phyloP scores from a whole-genome alignment of 2,329 filamentous ascomycete species.

The Alternaria incomplexa region DNA sequence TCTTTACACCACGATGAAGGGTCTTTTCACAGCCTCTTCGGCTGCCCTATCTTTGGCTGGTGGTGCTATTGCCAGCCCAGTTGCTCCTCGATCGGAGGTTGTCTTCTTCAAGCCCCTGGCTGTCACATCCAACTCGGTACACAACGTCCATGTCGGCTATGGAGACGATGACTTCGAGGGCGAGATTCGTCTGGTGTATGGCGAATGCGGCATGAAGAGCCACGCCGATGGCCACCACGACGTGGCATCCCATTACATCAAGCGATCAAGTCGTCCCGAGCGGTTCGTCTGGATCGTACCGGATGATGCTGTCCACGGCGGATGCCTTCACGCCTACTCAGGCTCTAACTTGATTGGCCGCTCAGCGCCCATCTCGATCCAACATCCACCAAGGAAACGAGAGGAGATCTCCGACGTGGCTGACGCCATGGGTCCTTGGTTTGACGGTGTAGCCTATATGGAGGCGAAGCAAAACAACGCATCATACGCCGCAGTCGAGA shows the following conservation, averaged over 20 bases:
- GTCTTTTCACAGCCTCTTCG: constrained; percentile 33
- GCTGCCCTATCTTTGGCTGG: constrained; percentile 34
- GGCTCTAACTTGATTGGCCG: constrained; percentile 49
- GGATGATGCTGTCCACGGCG: constrained; percentile 44
- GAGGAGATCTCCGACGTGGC: constrained; percentile 57
- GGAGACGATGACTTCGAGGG: constrained; percentile 51
- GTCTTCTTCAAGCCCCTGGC: constrained; percentile 42
- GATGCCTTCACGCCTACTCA: constrained; percentile 56
- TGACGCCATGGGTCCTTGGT: constrained; percentile 67
- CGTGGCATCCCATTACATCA: constrained; percentile 48
- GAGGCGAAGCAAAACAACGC: constrained; percentile 60
- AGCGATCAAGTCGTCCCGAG: constrained; percentile 47
- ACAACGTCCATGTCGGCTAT: constrained; percentile 58
- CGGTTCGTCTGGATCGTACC: constrained; percentile 59
- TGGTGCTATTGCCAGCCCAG: constrained; percentile 24
- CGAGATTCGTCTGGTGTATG: constrained; percentile 54
- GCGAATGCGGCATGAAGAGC: constrained; percentile 49
- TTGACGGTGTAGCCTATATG: constrained; percentile 67
- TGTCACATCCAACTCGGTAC: constrained; percentile 51
- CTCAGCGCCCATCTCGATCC: constrained; percentile 50
- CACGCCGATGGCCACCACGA: constrained; percentile 52
- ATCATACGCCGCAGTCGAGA: constrained; percentile 61
- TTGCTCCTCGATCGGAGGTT: constrained; percentile 28
- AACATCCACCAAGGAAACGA: constrained; percentile 43
- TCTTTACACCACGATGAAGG: constrained; percentile 30